Percentiles rank a stretch among this genome's conserved stretches.
phyloP scores from a whole-genome alignment of 2,329 filamentous ascomycete species.

The Colletotrichum abscissum region DNA sequence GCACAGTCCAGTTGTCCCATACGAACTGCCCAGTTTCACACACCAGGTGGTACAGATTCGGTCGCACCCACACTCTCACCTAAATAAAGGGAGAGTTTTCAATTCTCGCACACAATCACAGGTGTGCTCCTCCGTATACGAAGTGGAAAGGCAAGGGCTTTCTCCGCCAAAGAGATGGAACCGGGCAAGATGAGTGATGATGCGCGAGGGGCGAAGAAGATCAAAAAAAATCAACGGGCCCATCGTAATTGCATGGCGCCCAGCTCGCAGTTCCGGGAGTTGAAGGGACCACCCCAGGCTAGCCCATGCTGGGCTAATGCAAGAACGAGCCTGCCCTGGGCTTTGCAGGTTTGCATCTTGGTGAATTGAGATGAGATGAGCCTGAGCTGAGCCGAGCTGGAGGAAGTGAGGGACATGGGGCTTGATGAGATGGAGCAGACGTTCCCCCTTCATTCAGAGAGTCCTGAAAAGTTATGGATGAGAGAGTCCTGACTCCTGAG shows the following conservation, averaged over 20 bases:
- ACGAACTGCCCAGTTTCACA: background rate
- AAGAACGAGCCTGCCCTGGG: background rate
- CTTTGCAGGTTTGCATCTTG: background rate
- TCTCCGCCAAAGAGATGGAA: background rate
- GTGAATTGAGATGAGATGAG: background rate
- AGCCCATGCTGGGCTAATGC: background rate
- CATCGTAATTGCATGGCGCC: background rate
- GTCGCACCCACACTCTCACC: constrained; percentile 1
- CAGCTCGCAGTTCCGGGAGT: background rate
- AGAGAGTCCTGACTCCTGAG: background rate
- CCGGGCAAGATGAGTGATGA: background rate
- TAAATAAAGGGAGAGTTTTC: background rate
- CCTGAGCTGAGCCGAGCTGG: background rate
- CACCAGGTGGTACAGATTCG: background rate
- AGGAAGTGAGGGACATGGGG: background rate
- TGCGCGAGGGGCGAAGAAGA: background rate
- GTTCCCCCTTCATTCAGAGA: background rate
- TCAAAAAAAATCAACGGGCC: background rate
- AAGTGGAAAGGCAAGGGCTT: background rate
- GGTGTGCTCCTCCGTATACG: background rate
- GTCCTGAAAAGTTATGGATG: background rate
- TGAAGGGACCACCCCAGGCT: background rate
- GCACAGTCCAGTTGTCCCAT: background rate
- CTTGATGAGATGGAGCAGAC: background rate
- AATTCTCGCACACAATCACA: background rate